Evolutionary conservation across 768 basidiomycete species (phyloP), one percentile per base, ranked within the genome.

Genomic region (Rhodocollybia butyracea): DNA sequence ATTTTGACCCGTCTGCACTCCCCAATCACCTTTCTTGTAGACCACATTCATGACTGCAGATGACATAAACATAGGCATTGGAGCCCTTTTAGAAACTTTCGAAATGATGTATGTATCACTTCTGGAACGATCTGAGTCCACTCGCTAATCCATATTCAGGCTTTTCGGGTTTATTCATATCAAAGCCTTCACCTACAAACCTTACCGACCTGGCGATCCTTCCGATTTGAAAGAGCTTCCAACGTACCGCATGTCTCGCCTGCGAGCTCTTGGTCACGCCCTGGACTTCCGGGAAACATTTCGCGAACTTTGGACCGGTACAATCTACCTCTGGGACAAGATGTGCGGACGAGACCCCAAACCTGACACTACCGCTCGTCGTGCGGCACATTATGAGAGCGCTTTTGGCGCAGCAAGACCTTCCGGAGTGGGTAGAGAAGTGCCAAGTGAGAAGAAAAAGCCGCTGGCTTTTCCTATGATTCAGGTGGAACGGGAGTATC

Each of bases 261-360:
- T 80, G 61, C 76, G 74, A 19, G 79, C 88, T 3, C 74, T 89
- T 19, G 71, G 73, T 0, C 83, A 89, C 63, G 86, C 81, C 5
- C 73, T 91, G 66, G 82, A 88, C 65, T 86, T 86, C 63, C 75
- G 82, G 11, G 89, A 91, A 64, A 85, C 86, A 0, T 78, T 82
- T 42, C 71, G 77, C 17, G 88, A 89, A 66, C 72, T 89, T 17
- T 76, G 77, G 76, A 57, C 67, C 5, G 85, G 85, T 3, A 75
- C 70, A 45, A 65, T 82, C n/a, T 87, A 88, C 65, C 73, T 87
- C 66, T 68, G 71, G 57, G 76, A 79, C 60, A 76, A 77, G 56
- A 69, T 76, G 61, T 71, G 78, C 11, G 83, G 85, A 6, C 75
- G 70, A 46, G 84, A 87, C 63, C 82, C 84, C 5, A 76, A 76